Evolutionary conservation across 179 eudicot species (phyloP).

Genomic region (Spinacia oleracea): DNA sequence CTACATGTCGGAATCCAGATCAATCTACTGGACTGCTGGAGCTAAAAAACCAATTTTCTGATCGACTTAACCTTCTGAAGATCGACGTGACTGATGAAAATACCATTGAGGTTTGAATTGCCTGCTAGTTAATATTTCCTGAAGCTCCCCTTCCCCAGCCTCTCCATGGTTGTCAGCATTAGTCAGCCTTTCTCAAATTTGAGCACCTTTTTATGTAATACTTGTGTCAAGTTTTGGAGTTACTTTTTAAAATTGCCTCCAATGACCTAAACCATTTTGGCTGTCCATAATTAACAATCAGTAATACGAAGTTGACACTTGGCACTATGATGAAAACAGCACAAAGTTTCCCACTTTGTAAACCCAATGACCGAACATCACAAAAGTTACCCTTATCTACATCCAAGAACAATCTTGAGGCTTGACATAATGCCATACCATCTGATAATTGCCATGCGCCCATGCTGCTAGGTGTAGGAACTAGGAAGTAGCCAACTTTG

Average conservation of each 20-base stretch:
- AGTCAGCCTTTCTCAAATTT: not conserved
- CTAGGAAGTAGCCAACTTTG: not conserved
- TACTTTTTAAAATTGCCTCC: not conserved
- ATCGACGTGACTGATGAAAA: conserved; percentile 72
- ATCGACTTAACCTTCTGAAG: conserved; percentile 66
- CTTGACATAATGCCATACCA: not conserved
- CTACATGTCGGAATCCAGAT: conserved; percentile 83
- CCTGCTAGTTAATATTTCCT: conserved; percentile 14
- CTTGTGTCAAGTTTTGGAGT: not conserved
- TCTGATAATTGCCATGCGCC: not conserved
- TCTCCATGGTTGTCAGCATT: not conserved
- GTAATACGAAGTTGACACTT: not conserved
- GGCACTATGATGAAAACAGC: not conserved
- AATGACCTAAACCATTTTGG: not conserved
- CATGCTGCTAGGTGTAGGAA: not conserved
- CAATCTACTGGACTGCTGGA: conserved; percentile 67
- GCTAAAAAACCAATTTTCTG: conserved; percentile 56
- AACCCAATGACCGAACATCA: not conserved
- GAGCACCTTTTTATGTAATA: not conserved
- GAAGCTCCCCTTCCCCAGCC: not conserved
- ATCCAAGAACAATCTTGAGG: not conserved
- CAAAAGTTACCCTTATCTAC: not conserved
- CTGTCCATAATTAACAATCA: not conserved
- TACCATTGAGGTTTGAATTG: conserved; percentile 59
- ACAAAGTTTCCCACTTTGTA: not conserved